These are phyloP conservation scores for Saccharomyces paradoxus DNA, from an alignment of 805 yeast species.

Conservation along the genomic window DNA sequence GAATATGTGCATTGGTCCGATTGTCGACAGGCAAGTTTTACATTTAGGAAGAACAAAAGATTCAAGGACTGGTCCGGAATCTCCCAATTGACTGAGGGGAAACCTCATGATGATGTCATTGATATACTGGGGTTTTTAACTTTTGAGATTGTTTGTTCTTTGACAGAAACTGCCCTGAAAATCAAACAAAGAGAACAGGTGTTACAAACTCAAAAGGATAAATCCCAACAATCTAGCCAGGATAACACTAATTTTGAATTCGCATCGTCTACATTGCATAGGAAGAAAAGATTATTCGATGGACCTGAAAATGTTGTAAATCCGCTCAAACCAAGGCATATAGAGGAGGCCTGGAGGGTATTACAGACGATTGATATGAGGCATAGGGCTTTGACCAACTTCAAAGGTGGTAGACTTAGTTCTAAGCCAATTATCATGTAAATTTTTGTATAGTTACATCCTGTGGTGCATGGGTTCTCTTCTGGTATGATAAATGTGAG, in stretches of 20 bases:
- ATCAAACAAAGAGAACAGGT: conserved; percentile 64
- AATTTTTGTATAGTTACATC: neutral
- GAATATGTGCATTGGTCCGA: conserved; percentile 99
- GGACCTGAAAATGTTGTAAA: conserved; percentile 78
- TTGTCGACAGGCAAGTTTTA: conserved; percentile 94
- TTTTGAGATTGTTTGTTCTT: conserved; percentile 89
- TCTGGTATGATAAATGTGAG: neutral
- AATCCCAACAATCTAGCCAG: conserved; percentile 25
- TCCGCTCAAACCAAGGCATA: conserved; percentile 72
- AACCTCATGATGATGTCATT: conserved; percentile 93
- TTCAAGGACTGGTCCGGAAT: conserved; percentile 96
- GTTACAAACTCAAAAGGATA: conserved; percentile 34
- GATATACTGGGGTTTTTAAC: conserved; percentile 93
- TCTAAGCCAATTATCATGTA: conserved; percentile 18
- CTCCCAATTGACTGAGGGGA: conserved; percentile 70
- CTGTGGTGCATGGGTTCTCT: neutral
- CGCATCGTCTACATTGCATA: conserved; percentile 33
- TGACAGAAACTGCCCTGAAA: conserved; percentile 84
- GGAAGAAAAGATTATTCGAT: conserved; percentile 61
- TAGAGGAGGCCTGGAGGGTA: conserved; percentile 83
- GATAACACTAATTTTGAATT: conserved; percentile 32
- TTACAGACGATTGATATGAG: conserved; percentile 52
- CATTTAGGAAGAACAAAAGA: conserved; percentile 87
- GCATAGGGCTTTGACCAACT: conserved; percentile 59
- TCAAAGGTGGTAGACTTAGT: conserved; percentile 42